Evolutionary conservation across 768 basidiomycete species (phyloP), one percentile per base, ranked within the genome.

Genomic region (Calocybe gangraenosa): DNA sequence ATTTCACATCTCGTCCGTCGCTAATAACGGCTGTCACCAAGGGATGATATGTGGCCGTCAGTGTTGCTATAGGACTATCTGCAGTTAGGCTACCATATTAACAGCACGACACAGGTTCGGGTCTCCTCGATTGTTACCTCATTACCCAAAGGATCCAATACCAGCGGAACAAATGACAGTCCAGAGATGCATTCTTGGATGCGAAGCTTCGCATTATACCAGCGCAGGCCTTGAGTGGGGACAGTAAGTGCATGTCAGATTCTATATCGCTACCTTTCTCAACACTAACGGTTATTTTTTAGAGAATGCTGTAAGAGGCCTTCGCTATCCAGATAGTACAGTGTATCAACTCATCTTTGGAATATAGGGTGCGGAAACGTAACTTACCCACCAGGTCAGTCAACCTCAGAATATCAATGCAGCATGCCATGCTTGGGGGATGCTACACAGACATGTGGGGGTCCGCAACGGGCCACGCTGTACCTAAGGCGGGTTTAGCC

Each of bases 111-210:
- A 11, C 18, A 49, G 40, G n/a, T 36, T 17, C 15, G 40, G 32
- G 6, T 32, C 31, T 11, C 23, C 36, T 23, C 48, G 49, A 20
- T 41, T 41, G 19, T 40, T 51, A 30, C 52, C 52, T 30, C 47
- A 49, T 19, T 40, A 33, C 11, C 54, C 54, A 13, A 37, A 19
- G n/a, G 39, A 17, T 13, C 19, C 34, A 1, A 53, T 55, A 22
- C 42, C 48, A 15, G 46, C 45, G 9, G 54, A 58, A 33, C 14
- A 51, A 18, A 58, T 58, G 57, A 55, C 57, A 13, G 57, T 53
- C 11, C 44, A 48, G 33, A 49, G 44, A 37, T 58, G 57, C 22
- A 47, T 55, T 32, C 41, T 53, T 22, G 57, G 49, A 8, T 55
- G 57, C 28, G 47, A 23, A 2, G 43, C 47, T n/a, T 45, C 49